phyloP scores from a whole-genome alignment of 768 basidiomycete genomes.

The Rhizopogon roseolus region DNA sequence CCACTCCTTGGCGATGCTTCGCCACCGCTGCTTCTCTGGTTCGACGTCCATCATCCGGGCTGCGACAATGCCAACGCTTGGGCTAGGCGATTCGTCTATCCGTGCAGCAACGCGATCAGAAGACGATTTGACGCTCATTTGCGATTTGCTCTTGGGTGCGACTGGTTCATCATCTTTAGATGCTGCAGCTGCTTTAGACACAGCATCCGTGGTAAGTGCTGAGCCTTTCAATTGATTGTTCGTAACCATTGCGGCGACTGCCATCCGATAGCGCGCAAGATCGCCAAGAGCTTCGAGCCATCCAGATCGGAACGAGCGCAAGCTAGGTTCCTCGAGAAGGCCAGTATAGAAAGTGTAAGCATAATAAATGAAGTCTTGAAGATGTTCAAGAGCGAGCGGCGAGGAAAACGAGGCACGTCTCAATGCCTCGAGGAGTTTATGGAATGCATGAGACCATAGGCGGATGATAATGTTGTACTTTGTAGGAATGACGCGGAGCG shows the following conservation, averaged over 20 bases:
- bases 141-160: constrained; percentile 34
- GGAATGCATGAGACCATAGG: constrained; percentile 89
- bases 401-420: constrained; percentile 75
- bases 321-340: constrained; percentile 74
- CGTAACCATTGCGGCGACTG: constrained; percentile 82
- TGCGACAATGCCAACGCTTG: constrained; percentile 83
- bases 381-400: constrained; percentile 73
- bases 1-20: constrained; percentile 88
- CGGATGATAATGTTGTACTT: constrained; percentile 96
- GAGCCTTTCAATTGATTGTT: constrained; percentile 37
- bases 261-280: constrained; percentile 91
- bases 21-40: constrained; percentile 90
- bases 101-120: constrained; percentile 48
- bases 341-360: constrained; percentile 93
- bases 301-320: constrained; percentile 65
- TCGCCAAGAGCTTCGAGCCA: constrained; percentile 99
- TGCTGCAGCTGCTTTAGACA: constrained; percentile 40
- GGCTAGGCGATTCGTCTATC: constrained; percentile 62
- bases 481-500: constrained; percentile 81
- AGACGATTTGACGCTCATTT: constrained; percentile 22
- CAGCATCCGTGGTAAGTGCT: constrained; percentile 52
- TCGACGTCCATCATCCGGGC: constrained; percentile 80
- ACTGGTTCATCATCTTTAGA: constrained; percentile 17
- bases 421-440: constrained; percentile 85
- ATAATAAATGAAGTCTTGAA: constrained; percentile 93